Evolutionary conservation across 495 filamentous ascomycete genomes (phyloP).

Genomic region (Podospora sp.): DNA sequence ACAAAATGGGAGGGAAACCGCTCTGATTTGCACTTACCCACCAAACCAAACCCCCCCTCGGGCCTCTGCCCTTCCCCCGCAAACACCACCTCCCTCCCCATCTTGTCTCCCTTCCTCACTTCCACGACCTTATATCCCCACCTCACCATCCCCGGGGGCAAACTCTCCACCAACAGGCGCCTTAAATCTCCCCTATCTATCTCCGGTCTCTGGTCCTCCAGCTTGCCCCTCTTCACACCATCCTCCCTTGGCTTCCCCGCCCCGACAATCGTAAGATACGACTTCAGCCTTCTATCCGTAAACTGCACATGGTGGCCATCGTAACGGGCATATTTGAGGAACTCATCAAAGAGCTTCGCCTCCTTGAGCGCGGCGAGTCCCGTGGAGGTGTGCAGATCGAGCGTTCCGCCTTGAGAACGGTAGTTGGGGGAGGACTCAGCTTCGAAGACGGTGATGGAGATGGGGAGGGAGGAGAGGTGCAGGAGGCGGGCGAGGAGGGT

Average conservation of each 20-base stretch:
- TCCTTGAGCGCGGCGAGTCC: constrained; percentile 55
- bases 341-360: constrained; percentile 53
- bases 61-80: background rate
- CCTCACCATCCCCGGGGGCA: constrained; percentile 47
- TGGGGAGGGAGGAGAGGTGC: constrained; percentile 41
- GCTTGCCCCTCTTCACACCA: background rate
- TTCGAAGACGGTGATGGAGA: constrained; percentile 54
- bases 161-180: constrained; percentile 38
- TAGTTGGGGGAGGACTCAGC: constrained; percentile 45
- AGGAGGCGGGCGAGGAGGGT: constrained; percentile 59
- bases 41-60: constrained; percentile 40
- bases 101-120: constrained; percentile 51
- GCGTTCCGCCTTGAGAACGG: constrained; percentile 53
- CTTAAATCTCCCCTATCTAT: constrained; percentile 46
- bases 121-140: constrained; percentile 45
- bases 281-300: constrained; percentile 28
- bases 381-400: constrained; percentile 56
- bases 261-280: background rate
- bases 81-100: background rate
- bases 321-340: constrained; percentile 46
- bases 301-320: constrained; percentile 53
- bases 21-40: no score
- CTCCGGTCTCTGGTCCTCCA: constrained; percentile 42
- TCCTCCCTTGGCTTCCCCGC: background rate
- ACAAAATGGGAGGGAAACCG: no score